Evolutionary conservation across 345 rosid species (phyloP).

Genomic region (Murraya paniculata): DNA sequence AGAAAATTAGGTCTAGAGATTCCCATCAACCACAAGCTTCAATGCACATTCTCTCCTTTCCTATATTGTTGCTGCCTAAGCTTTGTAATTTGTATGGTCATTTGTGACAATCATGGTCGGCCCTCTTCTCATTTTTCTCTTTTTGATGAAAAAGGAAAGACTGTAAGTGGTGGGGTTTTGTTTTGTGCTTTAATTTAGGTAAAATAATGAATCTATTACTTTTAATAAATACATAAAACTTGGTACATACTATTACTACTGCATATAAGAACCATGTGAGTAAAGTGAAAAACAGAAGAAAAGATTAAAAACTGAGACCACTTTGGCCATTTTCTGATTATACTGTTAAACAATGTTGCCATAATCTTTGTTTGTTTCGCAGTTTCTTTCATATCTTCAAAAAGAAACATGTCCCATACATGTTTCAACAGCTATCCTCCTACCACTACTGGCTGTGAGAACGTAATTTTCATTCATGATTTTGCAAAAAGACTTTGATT

Average conservation of each 20-base stretch:
- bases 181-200: conserved; percentile 3
- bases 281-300: background rate
- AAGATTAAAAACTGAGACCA: background rate
- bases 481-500: conserved; percentile 3
- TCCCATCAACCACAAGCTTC: conserved; percentile 11
- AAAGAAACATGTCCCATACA: conserved; percentile 19
- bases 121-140: background rate
- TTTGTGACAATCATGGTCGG: background rate
- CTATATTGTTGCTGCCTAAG: background rate
- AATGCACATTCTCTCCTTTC: background rate
- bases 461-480: background rate
- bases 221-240: background rate
- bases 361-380: background rate
- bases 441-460: background rate
- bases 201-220: background rate
- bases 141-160: background rate
- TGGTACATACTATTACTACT: background rate
- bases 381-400: background rate
- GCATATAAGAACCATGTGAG: background rate
- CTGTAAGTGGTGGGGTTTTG: conserved; percentile 20
- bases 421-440: conserved; percentile 14
- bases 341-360: background rate
- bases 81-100: background rate
- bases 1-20: conserved; percentile 5
- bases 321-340: background rate